A percentile compares a stretch with the other conserved stretches of the same genome.
These are phyloP conservation scores for Boletus insuetus DNA, from an alignment of 768 basidiomycete species.

Conservation along the genomic window DNA sequence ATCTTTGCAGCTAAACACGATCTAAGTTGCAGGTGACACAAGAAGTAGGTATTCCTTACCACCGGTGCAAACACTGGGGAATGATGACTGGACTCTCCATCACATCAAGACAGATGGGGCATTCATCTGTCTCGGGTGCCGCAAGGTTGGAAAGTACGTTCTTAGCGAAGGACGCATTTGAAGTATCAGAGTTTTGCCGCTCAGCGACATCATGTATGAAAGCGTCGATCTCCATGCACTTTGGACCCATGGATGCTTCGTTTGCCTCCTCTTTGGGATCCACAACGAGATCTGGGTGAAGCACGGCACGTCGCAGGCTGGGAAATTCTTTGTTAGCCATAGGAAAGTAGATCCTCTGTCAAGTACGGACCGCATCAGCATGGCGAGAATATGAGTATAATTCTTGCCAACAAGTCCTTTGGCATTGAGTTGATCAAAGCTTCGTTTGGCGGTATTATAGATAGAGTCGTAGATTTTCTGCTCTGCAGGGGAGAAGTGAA, in stretches of 20 bases:
- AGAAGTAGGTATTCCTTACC: conserved; percentile 41
- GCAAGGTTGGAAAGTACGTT: conserved; percentile 61
- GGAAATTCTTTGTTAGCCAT: conserved; percentile 6
- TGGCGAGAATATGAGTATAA: conserved; percentile 86
- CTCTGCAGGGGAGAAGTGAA: conserved; percentile 82
- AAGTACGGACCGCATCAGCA: conserved; percentile 80
- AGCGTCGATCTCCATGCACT: conserved; percentile 54
- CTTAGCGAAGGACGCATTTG: conserved; percentile 52
- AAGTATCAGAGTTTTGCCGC: conserved; percentile 26
- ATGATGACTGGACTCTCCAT: conserved; percentile 70
- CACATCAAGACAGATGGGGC: conserved; percentile 78
- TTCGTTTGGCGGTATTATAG: conserved; percentile 72
- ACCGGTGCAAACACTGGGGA: conserved; percentile 74
- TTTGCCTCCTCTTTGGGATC: conserved; percentile 42
- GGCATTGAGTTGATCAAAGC: conserved; percentile 76
- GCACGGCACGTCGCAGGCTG: conserved; percentile 86
- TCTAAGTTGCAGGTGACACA: neutral
- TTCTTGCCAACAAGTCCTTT: conserved; percentile 79
- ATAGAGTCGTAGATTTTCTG: conserved; percentile 87
- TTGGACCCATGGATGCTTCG: conserved; percentile 30
- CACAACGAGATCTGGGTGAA: conserved; percentile 85
- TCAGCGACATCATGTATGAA: conserved; percentile 54
- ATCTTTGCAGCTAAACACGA: conserved; percentile 71
- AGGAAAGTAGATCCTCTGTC: neutral
- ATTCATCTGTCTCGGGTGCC: conserved; percentile 57